These are phyloP conservation scores for Rhodamnia rubescens DNA, from an alignment of 345 rosid species.

Conservation along the genomic window DNA sequence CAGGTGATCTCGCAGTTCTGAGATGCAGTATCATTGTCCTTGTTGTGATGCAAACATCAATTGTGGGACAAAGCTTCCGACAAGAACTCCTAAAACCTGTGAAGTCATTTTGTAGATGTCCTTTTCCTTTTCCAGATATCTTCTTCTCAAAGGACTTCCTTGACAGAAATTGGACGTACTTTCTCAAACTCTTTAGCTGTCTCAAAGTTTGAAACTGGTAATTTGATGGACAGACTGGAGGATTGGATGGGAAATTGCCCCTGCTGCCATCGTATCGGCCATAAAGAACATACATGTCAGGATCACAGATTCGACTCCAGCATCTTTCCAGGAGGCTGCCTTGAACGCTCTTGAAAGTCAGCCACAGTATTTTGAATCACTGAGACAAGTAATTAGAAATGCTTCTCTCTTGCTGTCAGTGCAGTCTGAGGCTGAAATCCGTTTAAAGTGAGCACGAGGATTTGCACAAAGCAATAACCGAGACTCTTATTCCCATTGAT, in stretches of 20 bases:
- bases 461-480: neutral
- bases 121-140: neutral
- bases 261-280: constrained; percentile 29
- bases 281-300: constrained; percentile 40
- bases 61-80: neutral
- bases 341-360: constrained; percentile 27
- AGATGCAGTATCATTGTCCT: neutral
- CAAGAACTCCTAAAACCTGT: neutral
- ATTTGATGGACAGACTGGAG: constrained; percentile 37
- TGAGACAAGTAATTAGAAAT: constrained; percentile 15
- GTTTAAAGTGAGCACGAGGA: neutral
- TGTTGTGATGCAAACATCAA: neutral
- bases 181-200: neutral
- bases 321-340: constrained; percentile 61
- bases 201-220: neutral
- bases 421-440: neutral
- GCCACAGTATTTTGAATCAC: constrained; percentile 20
- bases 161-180: neutral
- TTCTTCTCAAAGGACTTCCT: neutral
- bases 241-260: constrained; percentile 62
- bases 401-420: too few relatives aligned
- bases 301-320: constrained; percentile 50
- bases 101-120: neutral
- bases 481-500: neutral
- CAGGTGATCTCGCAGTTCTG: constrained; percentile 15